A percentile compares a stretch with the other conserved stretches of the same genome.
These are phyloP conservation scores for Patellaria atrata DNA, from an alignment of 495 filamentous ascomycete genomes.

Conservation along the genomic window DNA sequence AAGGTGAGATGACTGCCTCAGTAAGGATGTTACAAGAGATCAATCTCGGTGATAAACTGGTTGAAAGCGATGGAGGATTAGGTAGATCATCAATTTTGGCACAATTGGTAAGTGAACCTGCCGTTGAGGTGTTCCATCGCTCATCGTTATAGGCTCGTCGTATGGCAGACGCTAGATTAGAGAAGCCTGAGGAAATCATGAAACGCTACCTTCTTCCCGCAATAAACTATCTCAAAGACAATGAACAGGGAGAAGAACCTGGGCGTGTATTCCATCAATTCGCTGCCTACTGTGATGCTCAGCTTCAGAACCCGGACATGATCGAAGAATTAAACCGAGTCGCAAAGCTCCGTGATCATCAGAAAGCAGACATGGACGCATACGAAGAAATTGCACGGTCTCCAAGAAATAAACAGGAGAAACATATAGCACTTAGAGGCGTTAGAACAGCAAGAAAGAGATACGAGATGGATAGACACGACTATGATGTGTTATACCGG, in stretches of 20 bases:
- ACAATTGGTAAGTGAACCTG: constrained; percentile 47
- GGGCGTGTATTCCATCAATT: constrained; percentile 89
- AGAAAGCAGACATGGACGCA: constrained; percentile 59
- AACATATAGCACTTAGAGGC: constrained; percentile 31
- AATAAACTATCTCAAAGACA: constrained; percentile 62
- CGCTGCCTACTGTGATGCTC: constrained; percentile 86
- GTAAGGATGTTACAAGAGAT: constrained; percentile 75
- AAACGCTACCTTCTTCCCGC: constrained; percentile 68
- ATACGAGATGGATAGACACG: constrained; percentile 76
- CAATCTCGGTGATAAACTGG: no score
- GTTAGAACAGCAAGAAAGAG: constrained; percentile 62
- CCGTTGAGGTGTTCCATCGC: not conserved
- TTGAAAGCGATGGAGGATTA: no score
- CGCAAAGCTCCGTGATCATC: constrained; percentile 62
- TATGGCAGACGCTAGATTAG: constrained; percentile 80
- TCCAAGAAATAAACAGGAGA: constrained; percentile 31
- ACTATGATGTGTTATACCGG: constrained; percentile 61
- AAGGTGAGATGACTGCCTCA: constrained; percentile 81
- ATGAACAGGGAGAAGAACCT: constrained; percentile 53
- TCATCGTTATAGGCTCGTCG: constrained; percentile 48
- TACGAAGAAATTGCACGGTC: constrained; percentile 42
- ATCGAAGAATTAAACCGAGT: constrained; percentile 76
- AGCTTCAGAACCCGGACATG: constrained; percentile 69
- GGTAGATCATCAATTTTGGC: no score
- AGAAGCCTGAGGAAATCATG: constrained; percentile 83